These are phyloP conservation scores for Chenopodium album DNA, from an alignment of 148 eudicot species.

Conservation along the genomic window DNA sequence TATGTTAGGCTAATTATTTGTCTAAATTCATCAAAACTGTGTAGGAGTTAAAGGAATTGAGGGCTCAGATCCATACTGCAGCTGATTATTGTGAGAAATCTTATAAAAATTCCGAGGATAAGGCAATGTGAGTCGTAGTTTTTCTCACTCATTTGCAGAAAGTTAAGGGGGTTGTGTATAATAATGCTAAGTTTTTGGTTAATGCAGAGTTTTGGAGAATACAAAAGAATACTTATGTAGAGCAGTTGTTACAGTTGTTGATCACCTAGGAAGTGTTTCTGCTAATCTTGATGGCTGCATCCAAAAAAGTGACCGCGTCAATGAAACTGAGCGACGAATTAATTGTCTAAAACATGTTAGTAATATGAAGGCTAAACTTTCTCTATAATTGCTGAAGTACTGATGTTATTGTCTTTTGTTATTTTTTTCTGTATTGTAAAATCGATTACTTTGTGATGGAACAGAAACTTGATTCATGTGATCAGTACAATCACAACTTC, in stretches of 20 bases:
- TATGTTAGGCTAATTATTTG: neutral
- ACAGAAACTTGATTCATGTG: constrained; percentile 55
- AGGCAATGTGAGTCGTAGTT: constrained; percentile 36
- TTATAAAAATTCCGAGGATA: constrained; percentile 45
- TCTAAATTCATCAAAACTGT: neutral
- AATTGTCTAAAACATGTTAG: constrained; percentile 60
- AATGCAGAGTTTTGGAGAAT: constrained; percentile 60
- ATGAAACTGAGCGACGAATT: constrained; percentile 53
- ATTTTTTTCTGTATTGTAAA: neutral
- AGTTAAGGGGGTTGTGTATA: neutral
- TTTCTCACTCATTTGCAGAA: neutral
- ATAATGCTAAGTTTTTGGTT: neutral
- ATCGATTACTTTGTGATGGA: constrained; percentile 10
- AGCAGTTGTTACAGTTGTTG: constrained; percentile 67
- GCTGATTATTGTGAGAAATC: constrained; percentile 62
- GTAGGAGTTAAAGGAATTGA: constrained; percentile 64
- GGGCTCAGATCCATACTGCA: constrained; percentile 66
- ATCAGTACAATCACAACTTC: constrained; percentile 51
- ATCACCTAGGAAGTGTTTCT: constrained; percentile 71
- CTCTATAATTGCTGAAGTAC: neutral
- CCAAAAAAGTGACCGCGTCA: constrained; percentile 32
- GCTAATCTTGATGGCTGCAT: constrained; percentile 49
- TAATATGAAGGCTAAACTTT: neutral
- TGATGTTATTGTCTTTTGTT: neutral
- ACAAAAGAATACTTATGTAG: constrained; percentile 69